Conservation (phyloP, 208 protist species). For the Wallacemonas rigidus region DNA sequence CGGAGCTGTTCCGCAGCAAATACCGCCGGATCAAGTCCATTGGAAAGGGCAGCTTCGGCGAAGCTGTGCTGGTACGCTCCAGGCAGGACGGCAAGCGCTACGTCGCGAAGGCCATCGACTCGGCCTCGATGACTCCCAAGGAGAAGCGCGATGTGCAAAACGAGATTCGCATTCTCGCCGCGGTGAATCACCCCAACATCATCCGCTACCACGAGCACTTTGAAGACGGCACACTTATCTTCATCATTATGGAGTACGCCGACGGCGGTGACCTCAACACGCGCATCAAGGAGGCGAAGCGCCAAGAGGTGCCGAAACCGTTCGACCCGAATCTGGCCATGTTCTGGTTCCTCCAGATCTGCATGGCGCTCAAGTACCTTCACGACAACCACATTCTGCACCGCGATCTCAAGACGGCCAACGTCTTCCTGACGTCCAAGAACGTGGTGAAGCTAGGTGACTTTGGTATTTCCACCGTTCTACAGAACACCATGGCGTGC, state of each 20-base stretch:
- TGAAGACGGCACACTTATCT: conserved; percentile 84
- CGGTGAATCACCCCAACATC: conserved; percentile 92
- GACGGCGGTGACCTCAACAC: conserved; percentile 88
- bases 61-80: conserved; percentile 89
- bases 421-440: conserved; percentile 88
- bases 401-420: conserved; percentile 91
- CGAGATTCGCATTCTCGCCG: conserved; percentile 91
- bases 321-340: conserved; percentile 89
- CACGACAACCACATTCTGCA: conserved; percentile 93
- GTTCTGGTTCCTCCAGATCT: conserved; percentile 93
- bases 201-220: conserved; percentile 93
- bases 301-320: conserved; percentile 52
- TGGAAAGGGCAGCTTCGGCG: conserved; percentile 92
- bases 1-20: conserved; percentile 81
- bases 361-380: conserved; percentile 91
- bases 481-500: conserved; percentile 92
- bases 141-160: conserved; percentile 92
- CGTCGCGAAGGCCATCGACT: conserved; percentile 92
- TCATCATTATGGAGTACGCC: conserved; percentile 94
- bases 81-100: conserved; percentile 89
- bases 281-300: conserved; percentile 91
- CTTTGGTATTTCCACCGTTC: conserved; percentile 93
- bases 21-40: conserved; percentile 90
- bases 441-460: conserved; percentile 91
- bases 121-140: conserved; percentile 83